phyloP scores from a whole-genome alignment of 345 rosid species.

The Turritis glabra region DNA sequence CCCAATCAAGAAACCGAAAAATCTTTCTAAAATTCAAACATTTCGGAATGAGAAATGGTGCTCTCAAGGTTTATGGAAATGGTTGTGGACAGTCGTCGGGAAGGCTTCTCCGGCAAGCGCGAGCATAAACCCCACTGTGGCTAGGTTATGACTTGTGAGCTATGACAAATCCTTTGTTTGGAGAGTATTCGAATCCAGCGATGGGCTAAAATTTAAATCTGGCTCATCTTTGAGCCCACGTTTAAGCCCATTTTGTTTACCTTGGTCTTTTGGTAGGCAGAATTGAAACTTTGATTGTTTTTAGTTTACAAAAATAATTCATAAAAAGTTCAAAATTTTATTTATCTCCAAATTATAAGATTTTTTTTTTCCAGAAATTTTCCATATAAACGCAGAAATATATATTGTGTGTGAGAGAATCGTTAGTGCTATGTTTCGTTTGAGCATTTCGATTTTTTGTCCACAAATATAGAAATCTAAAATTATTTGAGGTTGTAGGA shows the following conservation, averaged over 20 bases:
- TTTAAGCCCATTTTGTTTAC: too few species aligned
- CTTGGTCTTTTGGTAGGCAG: too few species aligned
- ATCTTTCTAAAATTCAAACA: neutral
- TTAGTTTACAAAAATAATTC: too few species aligned
- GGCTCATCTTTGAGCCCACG: neutral
- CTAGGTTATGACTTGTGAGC: conserved; percentile 24
- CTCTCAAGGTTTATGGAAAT: neutral
- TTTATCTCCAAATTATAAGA: too few species aligned
- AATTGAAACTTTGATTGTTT: too few species aligned
- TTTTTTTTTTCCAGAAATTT: too few species aligned
- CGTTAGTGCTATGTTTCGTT: neutral
- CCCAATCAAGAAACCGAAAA: neutral
- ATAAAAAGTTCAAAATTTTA: too few species aligned
- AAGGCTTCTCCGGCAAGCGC: neutral
- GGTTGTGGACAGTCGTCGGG: neutral
- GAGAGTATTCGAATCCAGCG: neutral
- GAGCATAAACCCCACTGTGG: conserved; percentile 48
- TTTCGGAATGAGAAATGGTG: conserved; percentile 3
- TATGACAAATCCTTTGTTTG: neutral
- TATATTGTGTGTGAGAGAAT: too few species aligned
- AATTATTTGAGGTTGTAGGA: neutral
- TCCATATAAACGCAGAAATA: too few species aligned
- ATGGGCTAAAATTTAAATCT: neutral
- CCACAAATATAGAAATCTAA: neutral
- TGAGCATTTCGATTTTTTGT: neutral